Evolutionary conservation across 1,284 basidiomycete genomes (phyloP).

Genomic region (Tilletia caries): DNA sequence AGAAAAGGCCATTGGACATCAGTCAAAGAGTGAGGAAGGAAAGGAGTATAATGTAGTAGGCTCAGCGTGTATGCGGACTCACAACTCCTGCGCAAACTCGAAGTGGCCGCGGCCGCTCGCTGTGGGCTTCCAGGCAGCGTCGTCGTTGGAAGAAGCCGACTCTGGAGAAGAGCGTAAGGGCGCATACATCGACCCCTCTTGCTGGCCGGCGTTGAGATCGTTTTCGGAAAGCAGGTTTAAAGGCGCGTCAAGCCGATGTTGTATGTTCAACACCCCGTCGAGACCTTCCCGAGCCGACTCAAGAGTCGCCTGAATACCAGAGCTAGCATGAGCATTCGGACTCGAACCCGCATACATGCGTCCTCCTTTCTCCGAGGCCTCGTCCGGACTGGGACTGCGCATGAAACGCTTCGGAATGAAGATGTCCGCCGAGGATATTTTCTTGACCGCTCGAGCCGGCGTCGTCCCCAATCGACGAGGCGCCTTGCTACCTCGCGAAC

Average conservation of each 20-base stretch:
- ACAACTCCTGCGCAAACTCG: neutral
- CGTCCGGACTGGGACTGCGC: neutral
- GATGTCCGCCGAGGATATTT: neutral
- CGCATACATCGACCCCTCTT: too few relatives aligned
- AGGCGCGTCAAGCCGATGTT: too few relatives aligned
- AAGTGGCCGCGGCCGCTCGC: neutral
- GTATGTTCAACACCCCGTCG: too few relatives aligned
- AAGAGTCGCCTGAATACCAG: too few relatives aligned
- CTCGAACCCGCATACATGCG: too few relatives aligned
- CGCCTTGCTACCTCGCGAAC: neutral
- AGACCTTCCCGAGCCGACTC: too few relatives aligned
- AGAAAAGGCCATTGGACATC: too few relatives aligned
- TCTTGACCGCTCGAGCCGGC: neutral
- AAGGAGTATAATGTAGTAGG: neutral
- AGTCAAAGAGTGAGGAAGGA: too few relatives aligned
- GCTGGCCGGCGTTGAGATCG: too few relatives aligned
- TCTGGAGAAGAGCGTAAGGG: neutral
- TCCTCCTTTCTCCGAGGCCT: neutral
- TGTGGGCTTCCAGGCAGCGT: neutral
- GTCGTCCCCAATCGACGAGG: neutral
- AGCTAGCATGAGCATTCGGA: too few relatives aligned
- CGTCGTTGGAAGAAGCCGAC: neutral
- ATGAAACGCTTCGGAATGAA: neutral
- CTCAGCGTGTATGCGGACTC: too few relatives aligned
- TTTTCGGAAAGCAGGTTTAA: too few relatives aligned